Percentiles rank a stretch among this genome's conserved stretches.
Evolutionary conservation across 108 stramenopile species (phyloP).

Genomic region (Craspedostauros australis): DNA sequence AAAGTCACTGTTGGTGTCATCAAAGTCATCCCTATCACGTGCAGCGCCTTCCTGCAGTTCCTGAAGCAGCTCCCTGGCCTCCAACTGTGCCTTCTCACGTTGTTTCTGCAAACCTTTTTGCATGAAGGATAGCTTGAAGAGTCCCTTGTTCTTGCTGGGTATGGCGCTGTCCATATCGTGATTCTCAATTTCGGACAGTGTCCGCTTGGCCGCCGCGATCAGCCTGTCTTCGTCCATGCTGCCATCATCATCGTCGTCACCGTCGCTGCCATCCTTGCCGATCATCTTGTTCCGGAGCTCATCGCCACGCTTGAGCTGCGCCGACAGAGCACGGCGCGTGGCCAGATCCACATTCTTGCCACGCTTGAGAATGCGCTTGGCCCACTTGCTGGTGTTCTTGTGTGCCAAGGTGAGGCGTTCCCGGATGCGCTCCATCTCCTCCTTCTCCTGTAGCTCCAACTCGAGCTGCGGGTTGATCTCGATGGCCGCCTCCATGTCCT

Average conservation of each 20-base stretch:
- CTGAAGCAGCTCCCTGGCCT: conserved; percentile 71
- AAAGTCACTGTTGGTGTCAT: conserved; percentile 22
- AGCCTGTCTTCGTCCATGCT: no score
- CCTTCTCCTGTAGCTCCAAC: conserved; percentile 78
- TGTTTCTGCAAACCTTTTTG: conserved; percentile 83
- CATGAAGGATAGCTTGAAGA: conserved; percentile 94
- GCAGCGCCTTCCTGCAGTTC: conserved; percentile 95
- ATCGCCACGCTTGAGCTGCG: conserved; percentile 82
- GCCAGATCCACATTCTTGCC: conserved; percentile 82
- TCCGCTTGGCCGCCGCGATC: no score
- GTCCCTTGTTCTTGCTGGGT: no score
- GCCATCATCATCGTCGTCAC: conserved; percentile 25
- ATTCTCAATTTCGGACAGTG: no score
- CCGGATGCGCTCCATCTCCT: conserved; percentile 90
- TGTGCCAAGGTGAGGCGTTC: conserved; percentile 96
- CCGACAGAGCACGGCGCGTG: conserved; percentile 77
- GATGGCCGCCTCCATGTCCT: conserved; percentile 58
- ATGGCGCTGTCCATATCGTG: no score
- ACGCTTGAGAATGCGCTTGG: conserved; percentile 78
- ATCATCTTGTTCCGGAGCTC: conserved; percentile 82
- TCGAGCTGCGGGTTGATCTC: conserved; percentile 61
- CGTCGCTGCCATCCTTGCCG: conserved; percentile 31
- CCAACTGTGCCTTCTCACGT: conserved; percentile 74
- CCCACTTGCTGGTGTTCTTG: conserved; percentile 98
- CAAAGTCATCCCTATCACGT: conserved; percentile 42